Conservation (phyloP, 495 filamentous ascomycete genomes). For the Penicillium angulare region DNA sequence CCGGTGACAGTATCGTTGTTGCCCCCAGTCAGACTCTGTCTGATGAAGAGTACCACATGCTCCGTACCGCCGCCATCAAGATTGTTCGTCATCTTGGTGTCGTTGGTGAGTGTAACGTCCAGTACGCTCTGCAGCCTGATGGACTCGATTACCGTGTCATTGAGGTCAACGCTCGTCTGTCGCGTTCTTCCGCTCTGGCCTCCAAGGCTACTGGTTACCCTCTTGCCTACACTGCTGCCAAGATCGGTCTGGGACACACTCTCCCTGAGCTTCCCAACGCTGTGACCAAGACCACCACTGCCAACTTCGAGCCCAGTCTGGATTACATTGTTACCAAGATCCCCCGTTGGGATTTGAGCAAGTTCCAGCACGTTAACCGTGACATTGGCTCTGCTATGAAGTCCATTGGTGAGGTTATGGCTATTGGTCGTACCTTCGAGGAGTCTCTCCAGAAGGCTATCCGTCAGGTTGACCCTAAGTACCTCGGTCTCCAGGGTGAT, state of each 20-base stretch:
- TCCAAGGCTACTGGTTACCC: constrained; percentile 98
- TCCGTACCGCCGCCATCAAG: constrained; percentile 92
- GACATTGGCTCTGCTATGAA: constrained; percentile 98
- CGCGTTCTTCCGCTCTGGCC: constrained; percentile 88
- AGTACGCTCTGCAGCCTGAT: constrained; percentile 94
- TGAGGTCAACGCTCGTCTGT: constrained; percentile 95
- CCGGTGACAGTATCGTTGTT: constrained; percentile 95
- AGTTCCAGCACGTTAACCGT: constrained; percentile 98
- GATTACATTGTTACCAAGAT: constrained; percentile 99
- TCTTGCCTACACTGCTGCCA: constrained; percentile 92
- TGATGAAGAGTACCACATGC: constrained; percentile 99
- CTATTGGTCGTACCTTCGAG: constrained; percentile 96
- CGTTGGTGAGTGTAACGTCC: constrained; percentile 96
- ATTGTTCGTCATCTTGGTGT: constrained; percentile 95
- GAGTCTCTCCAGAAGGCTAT: constrained; percentile 99
- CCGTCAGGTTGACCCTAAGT: constrained; percentile 90
- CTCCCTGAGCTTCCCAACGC: constrained; percentile 94
- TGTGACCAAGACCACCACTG: constrained; percentile 96
- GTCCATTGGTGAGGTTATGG: constrained; percentile 98
- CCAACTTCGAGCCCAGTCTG: constrained; percentile 96
- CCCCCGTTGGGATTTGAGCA: constrained; percentile 93
- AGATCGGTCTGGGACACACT: constrained; percentile 93
- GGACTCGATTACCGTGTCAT: constrained; percentile 96
- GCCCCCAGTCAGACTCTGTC: constrained; percentile 93
- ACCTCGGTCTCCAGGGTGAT: constrained; percentile 90